Conservation (phyloP, 2,329 filamentous ascomycete species). For the Lecanicillium sp. region DNA sequence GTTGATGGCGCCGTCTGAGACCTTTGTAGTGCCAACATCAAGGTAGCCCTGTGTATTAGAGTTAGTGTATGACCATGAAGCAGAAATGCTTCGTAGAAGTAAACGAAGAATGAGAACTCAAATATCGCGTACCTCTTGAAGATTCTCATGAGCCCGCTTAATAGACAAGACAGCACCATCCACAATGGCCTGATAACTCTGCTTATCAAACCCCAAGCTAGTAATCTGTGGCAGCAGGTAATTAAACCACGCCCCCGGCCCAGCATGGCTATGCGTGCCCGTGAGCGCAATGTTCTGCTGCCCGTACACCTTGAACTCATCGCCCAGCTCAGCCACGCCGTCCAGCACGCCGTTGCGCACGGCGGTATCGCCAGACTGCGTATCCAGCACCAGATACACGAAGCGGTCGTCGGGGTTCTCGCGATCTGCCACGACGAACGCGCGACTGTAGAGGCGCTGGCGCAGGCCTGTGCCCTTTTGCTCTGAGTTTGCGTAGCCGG, state of each 20-base stretch:
- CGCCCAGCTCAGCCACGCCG: conserved; percentile 59
- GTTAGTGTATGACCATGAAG: no score
- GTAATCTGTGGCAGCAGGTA: conserved; percentile 90
- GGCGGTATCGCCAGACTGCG: conserved; percentile 81
- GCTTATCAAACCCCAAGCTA: conserved; percentile 73
- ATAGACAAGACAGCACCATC: conserved; percentile 79
- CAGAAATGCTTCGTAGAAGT: no score
- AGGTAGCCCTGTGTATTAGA: conserved; percentile 53
- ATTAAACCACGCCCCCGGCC: conserved; percentile 88
- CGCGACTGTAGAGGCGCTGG: conserved; percentile 79
- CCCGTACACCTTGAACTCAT: conserved; percentile 65
- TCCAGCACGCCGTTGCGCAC: conserved; percentile 80
- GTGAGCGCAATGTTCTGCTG: conserved; percentile 81
- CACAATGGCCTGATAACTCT: conserved; percentile 84
- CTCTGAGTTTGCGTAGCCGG: conserved; percentile 81
- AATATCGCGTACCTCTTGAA: conserved; percentile 40
- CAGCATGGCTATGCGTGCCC: conserved; percentile 87
- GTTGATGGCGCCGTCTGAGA: conserved; percentile 77
- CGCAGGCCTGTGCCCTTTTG: conserved; percentile 78
- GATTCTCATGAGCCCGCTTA: conserved; percentile 57
- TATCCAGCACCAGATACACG: conserved; percentile 81
- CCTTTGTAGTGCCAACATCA: conserved; percentile 58
- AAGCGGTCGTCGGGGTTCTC: conserved; percentile 62
- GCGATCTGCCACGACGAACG: conserved; percentile 75
- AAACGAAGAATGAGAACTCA: no score